Percentiles rank a stretch among this genome's conserved stretches.
These are phyloP conservation scores for Trichothecium sympodiale DNA, from an alignment of 2,329 filamentous ascomycete species.

Conservation along the genomic window DNA sequence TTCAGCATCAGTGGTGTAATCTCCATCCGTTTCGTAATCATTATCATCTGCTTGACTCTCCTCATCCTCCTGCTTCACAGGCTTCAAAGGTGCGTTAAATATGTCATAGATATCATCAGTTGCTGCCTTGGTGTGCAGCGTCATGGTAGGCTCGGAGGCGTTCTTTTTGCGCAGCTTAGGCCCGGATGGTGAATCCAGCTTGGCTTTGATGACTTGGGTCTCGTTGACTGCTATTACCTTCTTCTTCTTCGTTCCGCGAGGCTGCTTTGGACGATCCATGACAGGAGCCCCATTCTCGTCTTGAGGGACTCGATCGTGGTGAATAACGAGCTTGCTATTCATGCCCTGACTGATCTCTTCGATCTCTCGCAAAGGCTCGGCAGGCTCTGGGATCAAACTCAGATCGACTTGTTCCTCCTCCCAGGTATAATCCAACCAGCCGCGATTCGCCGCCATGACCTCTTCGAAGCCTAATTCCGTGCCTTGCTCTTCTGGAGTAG, in stretches of 20 bases:
- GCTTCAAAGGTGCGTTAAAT: slow-evolving; percentile 66
- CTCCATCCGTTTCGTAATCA: slow-evolving; percentile 59
- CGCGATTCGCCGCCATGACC: slow-evolving; percentile 66
- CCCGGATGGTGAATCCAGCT: slow-evolving; percentile 80
- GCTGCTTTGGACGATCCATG: slow-evolving; percentile 30
- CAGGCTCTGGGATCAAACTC: slow-evolving; percentile 17
- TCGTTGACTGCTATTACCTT: slow-evolving; percentile 81
- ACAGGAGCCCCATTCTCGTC: slow-evolving; percentile 48
- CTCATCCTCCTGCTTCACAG: slow-evolving; percentile 17
- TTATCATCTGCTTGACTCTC: slow-evolving; percentile 45
- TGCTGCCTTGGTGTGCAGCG: slow-evolving; percentile 85
- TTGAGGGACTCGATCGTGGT: slow-evolving; percentile 23
- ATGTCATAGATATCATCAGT: slow-evolving; percentile 97
- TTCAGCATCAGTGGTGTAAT: slow-evolving; percentile 78
- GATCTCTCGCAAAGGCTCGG: slow-evolving; percentile 16
- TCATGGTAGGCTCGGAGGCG: slow-evolving; percentile 84
- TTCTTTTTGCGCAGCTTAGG: slow-evolving; percentile 74
- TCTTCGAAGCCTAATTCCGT: slow-evolving; percentile 88
- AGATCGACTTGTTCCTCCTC: slow-evolving; percentile 28
- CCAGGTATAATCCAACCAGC: slow-evolving; percentile 53
- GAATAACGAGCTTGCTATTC: slow-evolving; percentile 6
- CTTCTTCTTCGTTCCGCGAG: slow-evolving; percentile 51
- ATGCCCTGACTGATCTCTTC: slow-evolving; percentile 16
- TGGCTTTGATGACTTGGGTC: slow-evolving; percentile 90
- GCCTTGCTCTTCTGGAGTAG: slow-evolving; percentile 56